Conservation (phyloP, 352 stramenopile species). For the Globisporangium emineosum region DNA sequence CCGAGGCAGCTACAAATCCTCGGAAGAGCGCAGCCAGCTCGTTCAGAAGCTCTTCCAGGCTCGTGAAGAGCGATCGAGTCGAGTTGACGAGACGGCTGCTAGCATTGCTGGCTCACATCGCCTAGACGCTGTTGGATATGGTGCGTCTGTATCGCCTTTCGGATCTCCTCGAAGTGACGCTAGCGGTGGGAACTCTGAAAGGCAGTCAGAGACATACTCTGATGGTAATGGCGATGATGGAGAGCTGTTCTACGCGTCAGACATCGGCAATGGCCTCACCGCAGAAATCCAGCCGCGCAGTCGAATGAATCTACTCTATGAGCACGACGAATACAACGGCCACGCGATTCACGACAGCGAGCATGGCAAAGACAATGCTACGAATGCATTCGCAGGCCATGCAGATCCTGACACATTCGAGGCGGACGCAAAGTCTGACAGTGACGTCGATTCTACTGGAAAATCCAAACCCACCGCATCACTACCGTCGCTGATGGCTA, state of each 20-base stretch:
- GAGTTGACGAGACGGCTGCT: not conserved
- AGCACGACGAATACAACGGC: not conserved
- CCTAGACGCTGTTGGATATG: not conserved
- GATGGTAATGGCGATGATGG: conserved; percentile 12
- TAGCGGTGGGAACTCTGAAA: conserved; percentile 2
- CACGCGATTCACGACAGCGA: not conserved
- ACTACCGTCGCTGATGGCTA: not conserved
- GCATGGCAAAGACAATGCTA: not conserved
- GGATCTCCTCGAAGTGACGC: conserved; percentile 12
- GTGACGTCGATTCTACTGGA: not conserved
- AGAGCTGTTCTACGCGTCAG: conserved; percentile 51
- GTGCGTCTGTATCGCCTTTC: not conserved
- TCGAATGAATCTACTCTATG: conserved; percentile 24
- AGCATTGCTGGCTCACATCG: not conserved
- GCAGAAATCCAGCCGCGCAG: conserved; percentile 27
- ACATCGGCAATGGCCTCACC: conserved; percentile 19
- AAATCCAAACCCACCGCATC: not conserved
- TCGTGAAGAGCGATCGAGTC: not conserved
- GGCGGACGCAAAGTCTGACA: not conserved
- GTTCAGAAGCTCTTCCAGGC: conserved; percentile 25
- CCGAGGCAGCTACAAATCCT: conserved; percentile 9
- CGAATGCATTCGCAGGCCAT: not conserved
- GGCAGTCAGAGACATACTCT: not conserved
- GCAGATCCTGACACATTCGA: not conserved
- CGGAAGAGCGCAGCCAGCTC: conserved; percentile 23